Conservation (phyloP, 2,329 filamentous ascomycete genomes). For the Cladosporium cucumerinum region DNA sequence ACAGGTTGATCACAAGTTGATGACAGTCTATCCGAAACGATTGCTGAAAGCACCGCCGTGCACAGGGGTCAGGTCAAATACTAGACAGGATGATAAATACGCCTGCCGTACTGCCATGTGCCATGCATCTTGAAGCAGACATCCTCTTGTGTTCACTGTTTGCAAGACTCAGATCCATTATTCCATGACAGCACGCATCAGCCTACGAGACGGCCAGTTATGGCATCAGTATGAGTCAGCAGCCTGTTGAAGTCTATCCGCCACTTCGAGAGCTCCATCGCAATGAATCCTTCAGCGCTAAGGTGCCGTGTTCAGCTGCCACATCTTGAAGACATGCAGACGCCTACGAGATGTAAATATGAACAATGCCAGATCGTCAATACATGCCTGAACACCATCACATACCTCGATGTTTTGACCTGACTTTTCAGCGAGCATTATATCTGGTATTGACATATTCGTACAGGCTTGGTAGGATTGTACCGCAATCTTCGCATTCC, state of each 20-base stretch:
- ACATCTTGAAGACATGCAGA: not conserved
- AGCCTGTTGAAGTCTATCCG: not conserved
- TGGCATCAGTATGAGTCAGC: not conserved
- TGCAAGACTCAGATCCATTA: not conserved
- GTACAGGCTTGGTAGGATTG: not conserved
- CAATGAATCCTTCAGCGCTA: not conserved
- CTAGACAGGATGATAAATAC: not conserved
- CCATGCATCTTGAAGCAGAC: not conserved
- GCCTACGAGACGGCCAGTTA: not conserved
- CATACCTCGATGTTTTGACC: not conserved
- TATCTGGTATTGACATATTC: not conserved
- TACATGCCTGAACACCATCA: not conserved
- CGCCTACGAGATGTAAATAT: not conserved
- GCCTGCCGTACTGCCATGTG: not conserved
- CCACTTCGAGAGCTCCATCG: not conserved
- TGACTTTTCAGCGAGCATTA: not conserved
- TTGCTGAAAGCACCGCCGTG: not conserved
- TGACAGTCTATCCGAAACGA: not conserved
- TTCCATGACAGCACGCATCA: not conserved
- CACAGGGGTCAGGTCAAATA: not conserved
- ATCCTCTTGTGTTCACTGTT: too few relatives aligned
- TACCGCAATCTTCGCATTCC: not conserved
- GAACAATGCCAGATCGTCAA: not conserved
- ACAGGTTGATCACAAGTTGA: not conserved
- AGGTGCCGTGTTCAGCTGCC: not conserved